Evolutionary conservation across 441 rosid species (phyloP), one percentile per base, ranked within the genome.

Genomic region (Populus hybrid): DNA sequence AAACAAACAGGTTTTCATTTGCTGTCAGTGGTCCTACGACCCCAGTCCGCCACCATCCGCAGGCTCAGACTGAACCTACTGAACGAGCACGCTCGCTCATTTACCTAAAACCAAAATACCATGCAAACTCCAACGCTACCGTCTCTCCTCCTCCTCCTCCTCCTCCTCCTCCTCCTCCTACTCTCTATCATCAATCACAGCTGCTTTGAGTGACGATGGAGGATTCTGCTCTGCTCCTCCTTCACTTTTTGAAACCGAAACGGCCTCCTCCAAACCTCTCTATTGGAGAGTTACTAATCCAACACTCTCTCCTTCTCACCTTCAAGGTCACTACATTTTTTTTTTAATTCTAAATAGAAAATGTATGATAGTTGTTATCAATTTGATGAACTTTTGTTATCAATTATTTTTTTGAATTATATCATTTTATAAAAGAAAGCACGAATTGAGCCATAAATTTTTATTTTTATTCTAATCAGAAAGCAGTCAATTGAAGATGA

Each of bases 281-380:
- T 95, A 95, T 76, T 88, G 95, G 97, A 92, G 92, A 89, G 97
- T 86, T 76, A 89, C 91, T 20, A 88, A 87, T 76, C 99, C 99
- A 29, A 90, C 99, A 24, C 90, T 93, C 3, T 86, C 98, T 76
- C 96, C 98, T 79, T 85, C 93, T 20, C 97, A 95, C 77, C 89
- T 93, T 63, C 91, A 83, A 88, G 97, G 98, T 90, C 24, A 69
- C 69, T 71, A 16, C 53, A 42, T 11, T 42, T 42, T 42, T n/a
- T 23, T 42, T 10, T 10, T 12, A 9, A 11, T 12, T 42, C 16
- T 42, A 42, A 42, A 12, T 42, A 42, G 53, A 42, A 38, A 12
- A 42, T 12, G 53, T 12, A 42, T 3, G 53, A 3, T 10, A 42
- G 18, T 42, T 42, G 53, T 12, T 42, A 42, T 10, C 12, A 40